phyloP scores from a whole-genome alignment of 148 eudicot species.

The Limonium bicolor region DNA sequence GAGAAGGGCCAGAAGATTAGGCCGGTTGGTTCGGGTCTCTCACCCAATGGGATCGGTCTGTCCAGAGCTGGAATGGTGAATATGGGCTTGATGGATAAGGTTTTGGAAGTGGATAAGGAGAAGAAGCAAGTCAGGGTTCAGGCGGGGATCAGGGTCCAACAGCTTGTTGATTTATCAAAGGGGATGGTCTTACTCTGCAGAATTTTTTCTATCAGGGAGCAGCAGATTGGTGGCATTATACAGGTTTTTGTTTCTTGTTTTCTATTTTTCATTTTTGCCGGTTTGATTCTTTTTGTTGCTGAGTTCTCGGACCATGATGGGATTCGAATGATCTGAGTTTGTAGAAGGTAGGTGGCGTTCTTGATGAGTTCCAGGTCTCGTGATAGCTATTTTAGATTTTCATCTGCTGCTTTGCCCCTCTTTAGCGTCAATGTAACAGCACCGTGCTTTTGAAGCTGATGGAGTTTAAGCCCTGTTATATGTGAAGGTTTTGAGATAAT shows the following conservation, averaged over 20 bases:
- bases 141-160: constrained; percentile 81
- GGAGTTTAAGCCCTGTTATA: no score
- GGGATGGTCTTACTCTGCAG: constrained; percentile 75
- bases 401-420: no score
- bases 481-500: no score
- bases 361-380: no score
- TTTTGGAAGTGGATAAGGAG: constrained; percentile 68
- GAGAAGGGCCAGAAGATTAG: constrained; percentile 46
- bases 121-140: constrained; percentile 66
- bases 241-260: constrained; percentile 27
- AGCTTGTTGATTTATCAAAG: constrained; percentile 81
- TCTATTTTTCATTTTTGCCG: background rate
- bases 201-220: constrained; percentile 90
- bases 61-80: constrained; percentile 86
- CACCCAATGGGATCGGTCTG: constrained; percentile 88
- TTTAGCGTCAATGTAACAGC: no score
- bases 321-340: no score
- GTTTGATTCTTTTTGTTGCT: background rate
- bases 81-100: constrained; percentile 72
- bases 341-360: no score
- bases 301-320: no score
- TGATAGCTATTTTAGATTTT: no score
- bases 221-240: constrained; percentile 91
- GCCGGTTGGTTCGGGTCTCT: constrained; percentile 78
- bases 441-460: no score